These are phyloP conservation scores for Selaginella moellendorffii DNA, from an alignment of 75 land plant species.

Conservation along the genomic window DNA sequence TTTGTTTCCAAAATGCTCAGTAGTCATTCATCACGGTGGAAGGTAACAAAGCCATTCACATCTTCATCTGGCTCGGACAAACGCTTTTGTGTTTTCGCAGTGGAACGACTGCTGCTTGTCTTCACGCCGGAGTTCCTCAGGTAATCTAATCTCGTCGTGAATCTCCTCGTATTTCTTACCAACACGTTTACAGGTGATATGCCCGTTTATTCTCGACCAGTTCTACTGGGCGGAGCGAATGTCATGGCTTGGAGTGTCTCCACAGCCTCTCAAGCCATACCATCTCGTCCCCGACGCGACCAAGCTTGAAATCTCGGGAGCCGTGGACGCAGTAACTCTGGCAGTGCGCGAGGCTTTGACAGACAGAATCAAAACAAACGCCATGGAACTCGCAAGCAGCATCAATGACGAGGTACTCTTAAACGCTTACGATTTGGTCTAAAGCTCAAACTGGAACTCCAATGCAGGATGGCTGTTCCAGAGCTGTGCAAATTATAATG, in stretches of 20 bases:
- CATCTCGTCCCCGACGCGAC: constrained; percentile 39
- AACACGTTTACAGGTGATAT: constrained; percentile 45
- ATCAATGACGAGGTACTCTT: no score
- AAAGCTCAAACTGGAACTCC: no score
- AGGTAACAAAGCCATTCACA: constrained; percentile 29
- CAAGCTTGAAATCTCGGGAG: constrained; percentile 17
- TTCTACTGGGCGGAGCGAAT: constrained; percentile 95
- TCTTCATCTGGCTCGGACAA: background rate
- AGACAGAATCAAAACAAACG: constrained; percentile 32
- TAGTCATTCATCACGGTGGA: constrained; percentile 84
- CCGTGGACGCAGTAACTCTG: constrained; percentile 29
- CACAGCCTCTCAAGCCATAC: constrained; percentile 39
- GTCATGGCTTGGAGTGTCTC: constrained; percentile 88
- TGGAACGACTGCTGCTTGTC: constrained; percentile 87
- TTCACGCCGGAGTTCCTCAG: constrained; percentile 75
- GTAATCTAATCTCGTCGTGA: constrained; percentile 15
- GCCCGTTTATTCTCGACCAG: constrained; percentile 88
- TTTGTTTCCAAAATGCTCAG: constrained; percentile 61
- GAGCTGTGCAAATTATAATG: no score
- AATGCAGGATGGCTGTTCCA: no score
- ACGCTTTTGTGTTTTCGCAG: constrained; percentile 19
- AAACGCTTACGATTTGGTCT: no score
- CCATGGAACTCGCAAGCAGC: no score
- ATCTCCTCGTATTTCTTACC: background rate
- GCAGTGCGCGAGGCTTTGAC: constrained; percentile 45